A percentile compares a stretch with the other conserved stretches of the same genome.
Evolutionary conservation across 1,139 yeast species (phyloP).

Genomic region (Candida sanyaensis): DNA sequence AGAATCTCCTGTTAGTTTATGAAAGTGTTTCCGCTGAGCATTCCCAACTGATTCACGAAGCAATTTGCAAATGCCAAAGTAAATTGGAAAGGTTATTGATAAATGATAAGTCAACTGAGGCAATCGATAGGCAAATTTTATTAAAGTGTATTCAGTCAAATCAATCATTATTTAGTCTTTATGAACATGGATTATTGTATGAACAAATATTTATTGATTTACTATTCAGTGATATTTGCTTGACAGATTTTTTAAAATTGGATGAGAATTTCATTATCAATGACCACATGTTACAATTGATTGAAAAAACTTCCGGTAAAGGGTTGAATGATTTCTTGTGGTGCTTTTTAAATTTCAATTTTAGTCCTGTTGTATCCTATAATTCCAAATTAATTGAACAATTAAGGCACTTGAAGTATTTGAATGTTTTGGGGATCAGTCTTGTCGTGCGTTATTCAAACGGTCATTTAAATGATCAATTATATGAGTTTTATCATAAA

Average conservation of each 20-base stretch:
- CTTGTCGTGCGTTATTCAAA: conserved; percentile 7
- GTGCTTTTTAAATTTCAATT: conserved; percentile 11
- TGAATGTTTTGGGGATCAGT: conserved; percentile 11
- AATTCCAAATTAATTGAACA: conserved; percentile 11
- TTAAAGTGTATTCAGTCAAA: conserved; percentile 11
- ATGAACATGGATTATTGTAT: conserved; percentile 10
- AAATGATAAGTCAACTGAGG: conserved; percentile 9
- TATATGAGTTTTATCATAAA: conserved; percentile 10
- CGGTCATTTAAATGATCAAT: not conserved
- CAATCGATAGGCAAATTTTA: conserved; percentile 8
- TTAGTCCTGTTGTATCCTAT: conserved; percentile 9
- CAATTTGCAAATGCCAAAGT: conserved; percentile 9
- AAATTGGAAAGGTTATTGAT: conserved; percentile 9
- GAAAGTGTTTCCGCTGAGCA: conserved; percentile 7
- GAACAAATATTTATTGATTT: conserved; percentile 8
- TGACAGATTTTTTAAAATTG: conserved; percentile 10
- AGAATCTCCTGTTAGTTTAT: conserved; percentile 7
- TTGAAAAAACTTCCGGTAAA: conserved; percentile 8
- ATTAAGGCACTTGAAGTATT: conserved; percentile 9
- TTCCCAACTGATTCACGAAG: conserved; percentile 7
- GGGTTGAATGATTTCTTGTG: conserved; percentile 11
- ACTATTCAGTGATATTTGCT: conserved; percentile 9
- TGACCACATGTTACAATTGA: conserved; percentile 10
- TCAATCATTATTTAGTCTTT: conserved; percentile 8
- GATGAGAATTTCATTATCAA: conserved; percentile 11